phyloP scores from a whole-genome alignment of 768 basidiomycete species.

The Trametes cinnabarina region DNA sequence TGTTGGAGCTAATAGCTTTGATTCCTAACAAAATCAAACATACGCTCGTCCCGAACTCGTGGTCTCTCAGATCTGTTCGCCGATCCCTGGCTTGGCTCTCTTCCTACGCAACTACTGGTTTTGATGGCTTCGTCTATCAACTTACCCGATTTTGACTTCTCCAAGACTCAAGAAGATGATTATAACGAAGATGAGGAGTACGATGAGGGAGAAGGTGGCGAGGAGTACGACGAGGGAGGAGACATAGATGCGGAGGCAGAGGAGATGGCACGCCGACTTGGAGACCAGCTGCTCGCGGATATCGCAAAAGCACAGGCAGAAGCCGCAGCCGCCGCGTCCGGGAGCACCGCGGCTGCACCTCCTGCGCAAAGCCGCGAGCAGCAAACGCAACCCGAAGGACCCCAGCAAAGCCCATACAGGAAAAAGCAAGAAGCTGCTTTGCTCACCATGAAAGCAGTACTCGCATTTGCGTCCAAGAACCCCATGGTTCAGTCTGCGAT shows the following conservation, averaged over 20 bases:
- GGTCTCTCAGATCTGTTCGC: background rate
- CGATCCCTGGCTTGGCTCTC: background rate
- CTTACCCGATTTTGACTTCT: slow-evolving; percentile 12
- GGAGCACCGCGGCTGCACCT: slow-evolving; percentile 3
- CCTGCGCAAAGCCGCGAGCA: slow-evolving; percentile 1
- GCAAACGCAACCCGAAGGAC: slow-evolving; percentile 10
- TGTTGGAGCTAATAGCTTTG: slow-evolving; percentile 8
- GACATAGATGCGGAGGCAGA: slow-evolving; percentile 66
- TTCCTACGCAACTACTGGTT: background rate
- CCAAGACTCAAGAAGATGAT: background rate
- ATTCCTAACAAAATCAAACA: slow-evolving; percentile 10
- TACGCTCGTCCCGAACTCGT: background rate
- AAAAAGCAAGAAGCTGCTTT: slow-evolving; percentile 59
- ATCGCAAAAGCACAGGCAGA: slow-evolving; percentile 62
- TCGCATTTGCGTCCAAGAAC: slow-evolving; percentile 57
- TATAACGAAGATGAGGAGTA: slow-evolving; percentile 26
- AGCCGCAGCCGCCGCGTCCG: slow-evolving; percentile 24
- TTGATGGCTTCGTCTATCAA: slow-evolving; percentile 14
- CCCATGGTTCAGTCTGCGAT: slow-evolving; percentile 54
- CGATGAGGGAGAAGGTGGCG: slow-evolving; percentile 43
- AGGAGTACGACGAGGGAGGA: slow-evolving; percentile 57
- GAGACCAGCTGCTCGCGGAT: slow-evolving; percentile 78
- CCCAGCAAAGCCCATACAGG: slow-evolving; percentile 12
- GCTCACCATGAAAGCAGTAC: slow-evolving; percentile 62
- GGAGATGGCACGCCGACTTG: slow-evolving; percentile 68